Evolutionary conservation across 2,329 filamentous ascomycete genomes (phyloP).

Genomic region (Fusarium brevicatenulatum): DNA sequence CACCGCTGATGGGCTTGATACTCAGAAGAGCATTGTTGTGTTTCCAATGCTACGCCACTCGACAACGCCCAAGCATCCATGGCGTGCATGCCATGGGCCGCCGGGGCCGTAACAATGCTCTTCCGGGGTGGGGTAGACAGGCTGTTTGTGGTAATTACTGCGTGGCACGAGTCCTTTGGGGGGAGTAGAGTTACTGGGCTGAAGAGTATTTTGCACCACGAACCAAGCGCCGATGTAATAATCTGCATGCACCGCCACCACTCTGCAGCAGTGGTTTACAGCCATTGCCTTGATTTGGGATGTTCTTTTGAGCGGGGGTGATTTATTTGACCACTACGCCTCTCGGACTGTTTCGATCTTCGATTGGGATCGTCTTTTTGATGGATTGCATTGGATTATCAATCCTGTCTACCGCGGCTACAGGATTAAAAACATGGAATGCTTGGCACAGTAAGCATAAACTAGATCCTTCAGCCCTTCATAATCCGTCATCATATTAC

Average conservation of each 20-base stretch:
- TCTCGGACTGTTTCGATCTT: neutral
- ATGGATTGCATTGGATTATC: neutral
- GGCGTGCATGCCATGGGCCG: neutral
- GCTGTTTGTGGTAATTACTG: conserved; percentile 6
- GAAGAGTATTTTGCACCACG: conserved; percentile 4
- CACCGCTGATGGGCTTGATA: neutral
- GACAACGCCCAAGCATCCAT: neutral
- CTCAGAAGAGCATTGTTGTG: neutral
- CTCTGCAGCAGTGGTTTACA: neutral
- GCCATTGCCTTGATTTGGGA: neutral
- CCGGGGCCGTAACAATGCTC: conserved; percentile 15
- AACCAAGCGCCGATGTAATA: neutral
- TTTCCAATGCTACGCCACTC: conserved; percentile 7
- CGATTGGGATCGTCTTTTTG: conserved; percentile 2
- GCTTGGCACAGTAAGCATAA: conserved; percentile 8
- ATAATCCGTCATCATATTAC: neutral
- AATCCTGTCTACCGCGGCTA: neutral
- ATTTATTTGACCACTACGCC: neutral
- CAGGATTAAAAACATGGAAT: neutral
- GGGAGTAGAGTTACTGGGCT: neutral
- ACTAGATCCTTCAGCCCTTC: conserved; percentile 2
- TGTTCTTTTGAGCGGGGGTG: neutral
- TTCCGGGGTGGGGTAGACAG: neutral
- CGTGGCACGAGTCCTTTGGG: neutral
- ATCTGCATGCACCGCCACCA: conserved; percentile 14